These are phyloP conservation scores for Apiospora marii DNA, from an alignment of 2,329 filamentous ascomycete genomes.

Conservation along the genomic window DNA sequence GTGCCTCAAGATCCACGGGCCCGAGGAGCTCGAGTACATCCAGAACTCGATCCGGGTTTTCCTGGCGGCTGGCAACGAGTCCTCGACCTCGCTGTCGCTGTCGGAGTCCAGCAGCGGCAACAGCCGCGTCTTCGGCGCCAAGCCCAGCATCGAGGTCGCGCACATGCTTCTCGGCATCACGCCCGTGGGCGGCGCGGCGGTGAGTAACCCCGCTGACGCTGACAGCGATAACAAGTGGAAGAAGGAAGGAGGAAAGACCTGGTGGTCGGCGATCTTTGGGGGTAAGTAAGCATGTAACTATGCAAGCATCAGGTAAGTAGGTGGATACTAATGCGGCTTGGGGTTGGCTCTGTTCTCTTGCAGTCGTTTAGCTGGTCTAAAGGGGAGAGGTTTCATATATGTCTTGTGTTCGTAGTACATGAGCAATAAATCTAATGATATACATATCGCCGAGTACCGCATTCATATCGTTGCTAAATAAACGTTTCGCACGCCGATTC, in stretches of 20 bases:
- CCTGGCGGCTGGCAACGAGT: background rate
- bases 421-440: too few relatives aligned
- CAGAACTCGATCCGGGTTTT: background rate
- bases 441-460: background rate
- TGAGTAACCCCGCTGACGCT: background rate
- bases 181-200: background rate
- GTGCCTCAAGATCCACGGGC: constrained; percentile 19
- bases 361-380: background rate
- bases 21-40: constrained; percentile 12
- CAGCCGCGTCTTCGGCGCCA: background rate
- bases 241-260: constrained; percentile 7
- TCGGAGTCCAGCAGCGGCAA: background rate
- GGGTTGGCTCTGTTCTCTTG: background rate
- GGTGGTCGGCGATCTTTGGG: background rate
- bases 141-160: constrained; percentile 19
- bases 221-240: background rate
- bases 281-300: background rate
- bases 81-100: background rate
- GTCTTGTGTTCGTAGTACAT: background rate
- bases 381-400: background rate
- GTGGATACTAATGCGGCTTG: background rate
- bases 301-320: background rate
- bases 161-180: background rate
- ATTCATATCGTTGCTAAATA: background rate
- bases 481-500: background rate